A percentile compares a stretch with the other conserved stretches of the same genome.
Conservation (phyloP, 1,139 yeast species). For the Neolecta irregularis region DNA sequence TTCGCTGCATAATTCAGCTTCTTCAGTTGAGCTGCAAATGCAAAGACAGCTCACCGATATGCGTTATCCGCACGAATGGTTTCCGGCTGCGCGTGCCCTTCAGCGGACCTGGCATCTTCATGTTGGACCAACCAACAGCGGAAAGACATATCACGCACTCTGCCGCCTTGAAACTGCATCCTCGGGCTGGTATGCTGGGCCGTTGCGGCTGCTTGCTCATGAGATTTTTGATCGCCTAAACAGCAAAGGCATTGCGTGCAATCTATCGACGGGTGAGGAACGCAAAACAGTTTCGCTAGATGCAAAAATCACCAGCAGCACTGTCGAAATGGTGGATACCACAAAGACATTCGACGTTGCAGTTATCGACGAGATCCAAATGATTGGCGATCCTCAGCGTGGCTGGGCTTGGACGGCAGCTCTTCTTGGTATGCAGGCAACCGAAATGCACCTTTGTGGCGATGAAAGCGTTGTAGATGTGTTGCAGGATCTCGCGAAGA, state of each 20-base stretch:
- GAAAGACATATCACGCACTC: conserved; percentile 81
- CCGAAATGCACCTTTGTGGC: conserved; percentile 83
- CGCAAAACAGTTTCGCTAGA: conserved; percentile 50
- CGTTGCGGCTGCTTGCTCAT: conserved; percentile 73
- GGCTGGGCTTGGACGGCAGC: conserved; percentile 97
- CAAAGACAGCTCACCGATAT: conserved; percentile 8
- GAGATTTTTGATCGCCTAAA: conserved; percentile 78
- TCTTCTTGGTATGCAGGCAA: conserved; percentile 69
- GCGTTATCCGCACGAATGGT: conserved; percentile 52
- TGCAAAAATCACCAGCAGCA: conserved; percentile 66
- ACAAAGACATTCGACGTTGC: conserved; percentile 62
- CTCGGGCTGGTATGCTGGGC: conserved; percentile 92
- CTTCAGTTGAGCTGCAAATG: too few relatives aligned
- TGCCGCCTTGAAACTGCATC: conserved; percentile 48
- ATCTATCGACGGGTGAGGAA: conserved; percentile 87
- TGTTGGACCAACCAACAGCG: conserved; percentile 94
- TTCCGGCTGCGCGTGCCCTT: conserved; percentile 69
- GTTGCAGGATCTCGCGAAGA: conserved; percentile 38
- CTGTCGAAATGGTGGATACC: conserved; percentile 82
- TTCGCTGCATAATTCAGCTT: too few relatives aligned
- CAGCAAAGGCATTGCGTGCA: conserved; percentile 50
- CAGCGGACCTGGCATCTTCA: conserved; percentile 71
- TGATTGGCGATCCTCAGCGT: conserved; percentile 64
- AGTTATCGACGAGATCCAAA: conserved; percentile 89
- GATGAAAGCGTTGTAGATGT: conserved; percentile 68